A percentile compares a stretch with the other conserved stretches of the same genome.
These are phyloP conservation scores for Cenchrus americanus DNA, from an alignment of 176 grass and related monocot genomes.

Conservation along the genomic window DNA sequence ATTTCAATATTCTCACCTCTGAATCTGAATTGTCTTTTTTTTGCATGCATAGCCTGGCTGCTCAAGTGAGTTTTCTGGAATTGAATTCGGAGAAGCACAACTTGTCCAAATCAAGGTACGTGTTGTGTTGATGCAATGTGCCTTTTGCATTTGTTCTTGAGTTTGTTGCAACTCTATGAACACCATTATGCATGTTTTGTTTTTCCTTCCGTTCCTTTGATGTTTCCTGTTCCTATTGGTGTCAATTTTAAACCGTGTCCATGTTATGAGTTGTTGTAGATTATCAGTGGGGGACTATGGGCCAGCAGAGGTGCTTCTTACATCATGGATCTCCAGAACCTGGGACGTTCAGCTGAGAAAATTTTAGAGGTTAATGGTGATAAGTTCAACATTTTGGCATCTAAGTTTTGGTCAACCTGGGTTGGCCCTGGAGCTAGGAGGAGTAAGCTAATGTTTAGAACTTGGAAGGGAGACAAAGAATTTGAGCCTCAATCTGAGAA, in stretches of 20 bases:
- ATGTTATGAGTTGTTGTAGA: conserved; percentile 56
- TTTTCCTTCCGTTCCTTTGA: conserved; percentile 1
- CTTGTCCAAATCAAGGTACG: conserved; percentile 97
- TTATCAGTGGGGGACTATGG: conserved; percentile 87
- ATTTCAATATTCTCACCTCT: conserved; percentile 36
- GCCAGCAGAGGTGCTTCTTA: conserved; percentile 62
- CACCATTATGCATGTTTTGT: conserved; percentile 10
- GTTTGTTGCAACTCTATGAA: neutral
- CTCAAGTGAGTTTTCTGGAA: conserved; percentile 80
- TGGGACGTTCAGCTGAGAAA: conserved; percentile 61
- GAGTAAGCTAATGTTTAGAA: conserved; percentile 85
- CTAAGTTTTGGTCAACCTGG: conserved; percentile 97
- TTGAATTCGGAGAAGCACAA: conserved; percentile 89
- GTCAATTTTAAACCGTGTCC: conserved; percentile 13
- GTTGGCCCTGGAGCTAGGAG: conserved; percentile 78
- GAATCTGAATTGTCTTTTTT: conserved; percentile 49
- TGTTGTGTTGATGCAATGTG: neutral
- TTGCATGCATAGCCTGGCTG: conserved; percentile 85
- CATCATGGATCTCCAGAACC: conserved; percentile 63
- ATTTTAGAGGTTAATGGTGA: conserved; percentile 73
- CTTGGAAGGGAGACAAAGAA: conserved; percentile 87
- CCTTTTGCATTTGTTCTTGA: conserved; percentile 11
- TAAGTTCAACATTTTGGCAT: conserved; percentile 78
- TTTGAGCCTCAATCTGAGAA: conserved; percentile 66
- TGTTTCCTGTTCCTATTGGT: neutral